Base-by-base conservation (phyloP, 805 yeast species). In the Yarrowia phangngaensis region DNA sequence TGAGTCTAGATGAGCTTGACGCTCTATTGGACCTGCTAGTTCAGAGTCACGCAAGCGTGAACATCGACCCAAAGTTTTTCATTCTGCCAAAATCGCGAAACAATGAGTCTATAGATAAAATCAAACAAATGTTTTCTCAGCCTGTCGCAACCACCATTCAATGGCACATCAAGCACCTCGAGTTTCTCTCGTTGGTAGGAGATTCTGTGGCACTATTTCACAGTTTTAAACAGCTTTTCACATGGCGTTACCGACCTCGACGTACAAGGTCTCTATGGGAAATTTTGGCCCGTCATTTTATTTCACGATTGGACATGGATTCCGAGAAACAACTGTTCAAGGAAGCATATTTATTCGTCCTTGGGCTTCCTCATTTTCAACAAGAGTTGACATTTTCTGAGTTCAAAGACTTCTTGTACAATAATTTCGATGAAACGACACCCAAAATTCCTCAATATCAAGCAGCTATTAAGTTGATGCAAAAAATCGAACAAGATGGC, bases 41-140 rank as follows among this genome's bases (percentile, higher is more conserved):
- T 8, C 45, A 38, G 24, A 38, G 45, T 32, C 27, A 38, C 24
- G 32, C 45, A n/a, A 38, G 27, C 14, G 45, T 38, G 4, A 19
- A 38, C 8, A 28, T 38, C 29, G 45, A 38, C 27, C 45, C 31
- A 31, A 38, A 38, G 32, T 38, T 38, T 27, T 17, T 14, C 12
- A 27, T 12, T 6, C 23, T 38, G 4, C 45, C 45, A n/a, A 32
- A 38, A 4, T 38, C 45, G 3, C 32, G 24, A 4, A 32, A 38
- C 4, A 19, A 38, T 13, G 32, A 38, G 11, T 26, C 45, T 5
- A 13, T 27, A 4, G 32, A 27, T 11, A 23, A 27, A 19, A 12
- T 38, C 13, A 38, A 38, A 27, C 32, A 26, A 8, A 13, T 38
- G 11, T 38, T 38, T 8, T 31, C 24, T 2, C 9, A 6, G 1